Base-by-base conservation (phyloP, 2,329 filamentous ascomycete species). In the Colletotrichum liriopes region DNA sequence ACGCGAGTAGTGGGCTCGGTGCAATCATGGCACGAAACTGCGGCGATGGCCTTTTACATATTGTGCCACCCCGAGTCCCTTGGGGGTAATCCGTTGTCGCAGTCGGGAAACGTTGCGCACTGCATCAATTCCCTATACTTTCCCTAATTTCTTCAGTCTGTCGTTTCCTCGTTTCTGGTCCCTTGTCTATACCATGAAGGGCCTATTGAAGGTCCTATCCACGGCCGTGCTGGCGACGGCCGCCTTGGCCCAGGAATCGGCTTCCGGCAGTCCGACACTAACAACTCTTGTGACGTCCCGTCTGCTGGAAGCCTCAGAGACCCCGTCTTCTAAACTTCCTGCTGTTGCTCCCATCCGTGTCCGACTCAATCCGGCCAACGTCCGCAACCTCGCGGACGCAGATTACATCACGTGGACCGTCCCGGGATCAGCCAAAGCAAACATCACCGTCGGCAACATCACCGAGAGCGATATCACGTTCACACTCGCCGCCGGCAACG, bases 391-490 rank as follows among this genome's bases (percentile, higher is more conserved):
- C 23, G 59, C 54, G 11, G 73, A 75, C 29, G 20, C 68, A 9
- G 73, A 75, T 54, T 75, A 65, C 56, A 32, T 59, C 51, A 64
- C 73, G 6, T 75, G 72, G 72, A 74, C 73, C n/a, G 52, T 75
- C 59, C 67, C 71, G 12, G 67, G 68, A 29, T 51, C 65, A 12
- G 37, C 62, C n/a, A 41, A 41, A 8, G 41, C 68, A 6, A 64
- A 67, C 58, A 61, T 58, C 29, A 72, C 68, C 54, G 60, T 72
- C 35, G 41, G 37, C 45, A 65, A 71, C 47, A 16, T 73, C 14
- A 71, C 66, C 41, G 69, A 62, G 12, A 52, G 26, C 47, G 65
- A 59, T 18, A 58, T 71, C 55, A 35, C 56, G 14, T 49, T 74
- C 26, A 41, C 49, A 6, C 73, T 74, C 62, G 39, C 68, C 9